Base-by-base conservation (phyloP, 371 early-diverging fungal genomes). In the Synchytrium microbalum region DNA sequence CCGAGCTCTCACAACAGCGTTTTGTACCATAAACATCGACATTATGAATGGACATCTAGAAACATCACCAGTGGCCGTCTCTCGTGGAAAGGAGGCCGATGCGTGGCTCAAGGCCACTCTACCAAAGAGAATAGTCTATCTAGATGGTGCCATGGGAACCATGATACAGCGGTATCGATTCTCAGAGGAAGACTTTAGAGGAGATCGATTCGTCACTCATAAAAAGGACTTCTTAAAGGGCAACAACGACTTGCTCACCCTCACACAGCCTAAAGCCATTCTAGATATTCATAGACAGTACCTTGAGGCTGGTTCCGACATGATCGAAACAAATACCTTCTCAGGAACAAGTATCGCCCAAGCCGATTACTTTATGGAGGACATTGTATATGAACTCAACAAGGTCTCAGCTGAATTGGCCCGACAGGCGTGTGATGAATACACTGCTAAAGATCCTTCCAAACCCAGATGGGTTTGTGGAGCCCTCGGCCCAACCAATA, bases 291-390 rank as follows among this genome's bases (percentile, higher is more conserved):
- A 95, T 77, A 80, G 84, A 63, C 72, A 86, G 73, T 95, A 95
- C 75, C 79, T 95, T 38, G 83, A 87, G 64, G 92, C 95, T n/a
- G 93, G 93, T 24, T 78, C 92, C 3, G 94, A 95, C 72, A 86
- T 95, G 80, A 79, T 95, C 52, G 95, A 93, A 74, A 93, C 95
- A 58, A 95, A 95, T 79, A 92, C 95, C 19, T 95, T 95, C 78
- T 89, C 91, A 55, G 84, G 86, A 1, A 93, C 94, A 19, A 80
- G 82, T 0, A 95, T 93, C 70, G 93, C 93, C 14, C 93, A 93
- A 73, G 85, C 88, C 25, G 95, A 95, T 76, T 95, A 95, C 70
- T 84, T 76, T 24, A 79, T 90, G 65, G 90, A 93, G 70, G 75
- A 85, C 2, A 78, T 85, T 58, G 95, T 88, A 13, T 95, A 93